Base-by-base conservation (phyloP, 2,329 filamentous ascomycete species). In the Cladosporium sphaerospermum region DNA sequence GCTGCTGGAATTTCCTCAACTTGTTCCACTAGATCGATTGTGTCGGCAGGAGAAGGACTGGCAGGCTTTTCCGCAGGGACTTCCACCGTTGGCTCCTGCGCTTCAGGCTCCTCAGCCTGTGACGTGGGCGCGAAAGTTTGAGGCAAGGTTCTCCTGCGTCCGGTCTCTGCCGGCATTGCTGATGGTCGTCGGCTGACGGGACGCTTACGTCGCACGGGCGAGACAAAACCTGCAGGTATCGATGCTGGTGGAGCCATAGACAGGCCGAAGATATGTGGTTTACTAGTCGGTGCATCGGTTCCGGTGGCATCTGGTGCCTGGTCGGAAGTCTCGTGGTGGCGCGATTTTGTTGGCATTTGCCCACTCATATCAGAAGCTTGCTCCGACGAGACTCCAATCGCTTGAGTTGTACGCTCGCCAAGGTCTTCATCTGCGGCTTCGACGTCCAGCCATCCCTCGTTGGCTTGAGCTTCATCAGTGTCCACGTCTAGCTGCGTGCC, bases 181-280 rank as follows among this genome's bases (percentile, higher is more conserved):
- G 16, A 31, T 2, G 31, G 3, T 32, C 40, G 18, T 18, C 45
- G 31, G 37, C 45, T 43, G 3, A 45, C 7, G 18, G 45, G 11
- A 11, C 32, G 31, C 18, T 44, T 48, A 33, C 46, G 45, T 41
- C 62, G 59, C 3, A 58, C 60, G 9, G 65, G 65, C 6, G 61
- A 64, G n/a, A 66, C 62, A 45, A 67, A 67, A 13, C 65, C 64
- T n/a, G 59, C 59, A 37, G 65, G 64, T 9, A 67, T 54, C 1
- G 46, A 23, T 19, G 9, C 33, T 14, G 47, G 11, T 46, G 31
- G 16, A 42, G 9, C 16, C 7, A 43, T 11, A 11, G 32, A 18
- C 32, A 14, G 13, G 16, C 23, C 23, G 7, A 28, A 28, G 4
- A 5, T 28, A 5, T 28, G 23, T 5, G 23, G 5, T 28, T 28